Percentiles rank a stretch among this genome's conserved stretches.
phyloP scores from a whole-genome alignment of 352 stramenopile genomes.

The Stephanocyclus meneghinianus region DNA sequence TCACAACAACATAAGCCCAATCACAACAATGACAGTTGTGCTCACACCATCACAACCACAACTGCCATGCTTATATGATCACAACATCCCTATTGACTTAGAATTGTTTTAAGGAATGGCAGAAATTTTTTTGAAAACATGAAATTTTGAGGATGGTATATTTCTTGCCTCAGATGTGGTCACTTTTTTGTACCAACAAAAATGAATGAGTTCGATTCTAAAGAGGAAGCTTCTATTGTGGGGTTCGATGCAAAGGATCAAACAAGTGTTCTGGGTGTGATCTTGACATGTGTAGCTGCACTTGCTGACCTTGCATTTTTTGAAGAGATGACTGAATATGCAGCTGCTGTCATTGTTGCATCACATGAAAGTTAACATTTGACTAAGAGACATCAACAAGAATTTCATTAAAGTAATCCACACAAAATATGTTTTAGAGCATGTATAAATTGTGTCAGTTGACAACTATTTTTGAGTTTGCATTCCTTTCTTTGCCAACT shows the following conservation, averaged over 20 bases:
- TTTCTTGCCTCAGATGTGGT: constrained; percentile 27
- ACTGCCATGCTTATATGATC: too few relatives aligned
- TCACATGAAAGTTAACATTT: constrained; percentile 21
- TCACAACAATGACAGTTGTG: too few relatives aligned
- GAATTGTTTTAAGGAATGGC: constrained; percentile 36
- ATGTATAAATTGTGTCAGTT: constrained; percentile 3
- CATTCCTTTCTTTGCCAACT: not conserved
- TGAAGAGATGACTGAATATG: constrained; percentile 13
- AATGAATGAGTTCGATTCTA: not conserved
- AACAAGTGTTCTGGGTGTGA: constrained; percentile 6
- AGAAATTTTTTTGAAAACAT: constrained; percentile 24
- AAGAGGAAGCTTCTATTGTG: too few relatives aligned
- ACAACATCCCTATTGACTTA: not conserved
- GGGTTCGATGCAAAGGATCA: not conserved
- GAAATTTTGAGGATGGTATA: constrained; percentile 33
- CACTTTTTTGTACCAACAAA: constrained; percentile 1
- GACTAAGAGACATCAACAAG: constrained; percentile 29
- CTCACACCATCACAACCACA: too few relatives aligned
- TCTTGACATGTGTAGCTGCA: constrained; percentile 32
- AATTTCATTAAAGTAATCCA: constrained; percentile 35
- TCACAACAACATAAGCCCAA: too few relatives aligned
- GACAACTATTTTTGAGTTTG: not conserved
- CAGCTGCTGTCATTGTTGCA: constrained; percentile 28
- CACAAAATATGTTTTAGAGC: constrained; percentile 19
- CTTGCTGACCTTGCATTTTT: constrained; percentile 14